phyloP scores from a whole-genome alignment of 2,329 filamentous ascomycete species.

The Cordyceps javanica region DNA sequence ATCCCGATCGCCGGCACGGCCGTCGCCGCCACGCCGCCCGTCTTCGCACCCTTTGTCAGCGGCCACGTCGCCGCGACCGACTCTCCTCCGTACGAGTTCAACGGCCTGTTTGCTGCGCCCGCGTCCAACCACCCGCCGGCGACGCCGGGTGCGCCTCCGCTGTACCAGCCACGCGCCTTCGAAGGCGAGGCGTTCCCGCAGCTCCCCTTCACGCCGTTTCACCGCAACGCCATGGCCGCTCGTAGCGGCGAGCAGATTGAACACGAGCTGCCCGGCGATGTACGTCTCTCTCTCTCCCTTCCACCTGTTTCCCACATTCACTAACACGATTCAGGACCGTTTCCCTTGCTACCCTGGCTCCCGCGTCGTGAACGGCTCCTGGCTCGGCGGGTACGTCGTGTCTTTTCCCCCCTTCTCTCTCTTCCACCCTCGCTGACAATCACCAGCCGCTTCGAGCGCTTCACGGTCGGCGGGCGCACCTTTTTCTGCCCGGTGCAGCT shows the following conservation, averaged over 20 bases:
- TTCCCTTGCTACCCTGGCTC: background rate
- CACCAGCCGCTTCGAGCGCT: conserved; percentile 6
- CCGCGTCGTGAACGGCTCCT: conserved; percentile 9
- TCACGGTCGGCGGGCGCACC: conserved; percentile 11
- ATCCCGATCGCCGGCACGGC: background rate
- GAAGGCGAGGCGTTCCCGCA: background rate
- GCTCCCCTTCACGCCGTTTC: conserved; percentile 6
- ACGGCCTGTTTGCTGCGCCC: background rate
- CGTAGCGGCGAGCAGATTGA: background rate
- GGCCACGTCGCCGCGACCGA: background rate
- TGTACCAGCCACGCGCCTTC: background rate
- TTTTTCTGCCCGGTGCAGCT: conserved; percentile 12
- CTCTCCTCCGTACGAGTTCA: conserved; percentile 2
- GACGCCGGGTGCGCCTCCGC: background rate
- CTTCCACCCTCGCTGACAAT: background rate
- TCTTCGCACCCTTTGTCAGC: background rate
- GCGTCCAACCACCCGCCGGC: background rate
- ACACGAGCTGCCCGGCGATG: conserved; percentile 8
- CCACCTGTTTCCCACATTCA: background rate
- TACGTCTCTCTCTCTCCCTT: background rate
- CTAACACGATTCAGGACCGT: background rate
- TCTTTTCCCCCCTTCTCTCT: background rate
- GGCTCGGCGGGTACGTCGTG: background rate
- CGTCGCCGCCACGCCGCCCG: background rate
- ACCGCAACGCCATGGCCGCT: background rate